These are phyloP conservation scores for Thielaviopsis ethacetica DNA, from an alignment of 2,329 filamentous ascomycete genomes.

Conservation along the genomic window DNA sequence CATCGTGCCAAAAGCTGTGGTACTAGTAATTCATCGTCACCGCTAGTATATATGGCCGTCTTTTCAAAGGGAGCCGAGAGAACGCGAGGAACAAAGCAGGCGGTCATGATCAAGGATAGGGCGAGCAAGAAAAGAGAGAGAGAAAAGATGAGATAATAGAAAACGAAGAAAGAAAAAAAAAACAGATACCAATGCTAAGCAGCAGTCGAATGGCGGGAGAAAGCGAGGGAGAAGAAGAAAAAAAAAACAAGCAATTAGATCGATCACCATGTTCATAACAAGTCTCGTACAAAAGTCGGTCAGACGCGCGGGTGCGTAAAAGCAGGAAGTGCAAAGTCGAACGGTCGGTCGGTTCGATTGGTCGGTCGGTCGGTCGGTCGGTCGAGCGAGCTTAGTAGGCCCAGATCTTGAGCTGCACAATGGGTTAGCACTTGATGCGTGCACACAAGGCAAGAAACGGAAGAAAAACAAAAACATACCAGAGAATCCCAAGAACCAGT, in stretches of 20 bases:
- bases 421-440: conserved; percentile 20
- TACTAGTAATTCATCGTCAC: no score
- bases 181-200: neutral
- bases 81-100: neutral
- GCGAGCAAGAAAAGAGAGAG: neutral
- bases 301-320: neutral
- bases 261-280: conserved; percentile 10
- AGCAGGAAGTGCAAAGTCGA: conserved; percentile 3
- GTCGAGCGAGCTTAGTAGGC: conserved; percentile 42
- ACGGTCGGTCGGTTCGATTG: conserved; percentile 3
- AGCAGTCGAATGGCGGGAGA: neutral
- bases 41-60: no score
- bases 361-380: neutral
- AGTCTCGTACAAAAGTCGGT: conserved; percentile 2
- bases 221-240: no score
- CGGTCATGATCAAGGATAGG: no score
- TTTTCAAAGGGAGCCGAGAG: no score
- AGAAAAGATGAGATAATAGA: neutral
- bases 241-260: conserved; percentile 4
- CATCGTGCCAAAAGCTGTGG: no score
- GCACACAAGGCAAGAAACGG: conserved; percentile 29
- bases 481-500: conserved; percentile 98
- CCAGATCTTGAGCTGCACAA: conserved; percentile 65
- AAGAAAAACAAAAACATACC: conserved; percentile 41
- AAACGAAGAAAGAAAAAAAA: conserved; percentile 1